Conservation (phyloP, 2,329 filamentous ascomycete genomes). For the Aspergillus spinulosporus region DNA sequence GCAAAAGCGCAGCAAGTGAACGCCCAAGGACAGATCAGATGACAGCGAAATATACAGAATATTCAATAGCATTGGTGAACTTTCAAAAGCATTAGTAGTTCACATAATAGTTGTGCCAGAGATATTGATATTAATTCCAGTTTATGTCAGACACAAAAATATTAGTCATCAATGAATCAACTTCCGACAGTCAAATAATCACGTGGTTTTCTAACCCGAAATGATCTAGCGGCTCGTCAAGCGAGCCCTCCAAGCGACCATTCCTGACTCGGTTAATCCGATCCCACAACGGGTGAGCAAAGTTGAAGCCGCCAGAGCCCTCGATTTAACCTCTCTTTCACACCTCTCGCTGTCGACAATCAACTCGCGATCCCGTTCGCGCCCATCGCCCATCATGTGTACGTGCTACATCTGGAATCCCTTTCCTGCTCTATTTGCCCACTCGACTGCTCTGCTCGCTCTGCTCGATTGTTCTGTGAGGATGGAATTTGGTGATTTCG, state of each 20-base stretch:
- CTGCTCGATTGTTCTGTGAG: background rate
- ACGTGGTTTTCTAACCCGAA: background rate
- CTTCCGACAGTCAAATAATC: background rate
- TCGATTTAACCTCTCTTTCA: slow-evolving; percentile 40
- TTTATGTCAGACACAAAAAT: too few species aligned
- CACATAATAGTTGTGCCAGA: too few species aligned
- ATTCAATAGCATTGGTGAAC: too few species aligned
- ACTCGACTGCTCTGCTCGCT: slow-evolving; percentile 12
- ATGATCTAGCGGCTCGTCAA: slow-evolving; percentile 29
- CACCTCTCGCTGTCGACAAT: slow-evolving; percentile 44
- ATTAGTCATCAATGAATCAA: background rate
- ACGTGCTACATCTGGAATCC: slow-evolving; percentile 32
- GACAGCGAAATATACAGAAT: too few species aligned
- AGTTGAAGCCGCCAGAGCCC: slow-evolving; percentile 30
- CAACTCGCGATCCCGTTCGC: slow-evolving; percentile 40
- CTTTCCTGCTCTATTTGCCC: slow-evolving; percentile 17
- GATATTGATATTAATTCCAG: too few species aligned
- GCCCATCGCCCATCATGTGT: slow-evolving; percentile 53
- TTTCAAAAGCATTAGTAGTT: too few species aligned
- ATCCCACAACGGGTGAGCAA: slow-evolving; percentile 45
- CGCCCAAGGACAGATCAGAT: too few species aligned
- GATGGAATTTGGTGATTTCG: slow-evolving; percentile 2
- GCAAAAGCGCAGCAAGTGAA: too few species aligned
- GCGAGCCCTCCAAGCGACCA: slow-evolving; percentile 37
- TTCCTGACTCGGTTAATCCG: slow-evolving; percentile 36